Conservation (phyloP, 805 yeast genomes). For the Suhomyces xylopsoci region DNA sequence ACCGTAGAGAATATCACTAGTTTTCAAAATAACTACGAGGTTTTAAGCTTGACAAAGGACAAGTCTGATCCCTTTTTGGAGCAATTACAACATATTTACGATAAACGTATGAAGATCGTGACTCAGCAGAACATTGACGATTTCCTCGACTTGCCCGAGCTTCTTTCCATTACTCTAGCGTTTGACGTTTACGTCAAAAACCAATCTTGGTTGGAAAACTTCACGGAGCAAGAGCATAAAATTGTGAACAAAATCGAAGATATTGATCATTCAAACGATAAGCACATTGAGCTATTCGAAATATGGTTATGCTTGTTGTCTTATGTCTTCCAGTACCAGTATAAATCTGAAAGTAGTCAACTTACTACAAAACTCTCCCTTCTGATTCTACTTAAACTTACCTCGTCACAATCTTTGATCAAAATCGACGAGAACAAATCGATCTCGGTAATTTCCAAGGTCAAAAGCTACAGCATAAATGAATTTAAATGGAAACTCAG, state of each 20-base stretch:
- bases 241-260: conserved; percentile 13
- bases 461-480: conserved; percentile 20
- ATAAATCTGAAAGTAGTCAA: conserved; percentile 22
- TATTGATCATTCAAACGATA: conserved; percentile 10
- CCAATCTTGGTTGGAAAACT: conserved; percentile 12
- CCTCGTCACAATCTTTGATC: conserved; percentile 9
- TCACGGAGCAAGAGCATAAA: conserved; percentile 13
- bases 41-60: conserved; percentile 12
- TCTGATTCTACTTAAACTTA: conserved; percentile 23
- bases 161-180: conserved; percentile 16
- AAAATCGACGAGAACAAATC: neutral
- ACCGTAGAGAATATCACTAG: conserved; percentile 16
- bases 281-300: conserved; percentile 19
- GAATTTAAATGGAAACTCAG: conserved; percentile 43
- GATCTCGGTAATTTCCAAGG: conserved; percentile 3
- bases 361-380: conserved; percentile 26
- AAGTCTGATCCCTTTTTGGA: conserved; percentile 15
- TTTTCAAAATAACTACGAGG: conserved; percentile 10
- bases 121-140: conserved; percentile 7
- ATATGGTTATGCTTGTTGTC: conserved; percentile 39
- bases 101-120: conserved; percentile 8
- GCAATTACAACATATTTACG: conserved; percentile 15
- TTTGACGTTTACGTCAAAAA: conserved; percentile 15
- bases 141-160: conserved; percentile 12
- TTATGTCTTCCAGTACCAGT: conserved; percentile 38